Conservation (phyloP, 2,329 filamentous ascomycete genomes). For the Beauveria asiatica region DNA sequence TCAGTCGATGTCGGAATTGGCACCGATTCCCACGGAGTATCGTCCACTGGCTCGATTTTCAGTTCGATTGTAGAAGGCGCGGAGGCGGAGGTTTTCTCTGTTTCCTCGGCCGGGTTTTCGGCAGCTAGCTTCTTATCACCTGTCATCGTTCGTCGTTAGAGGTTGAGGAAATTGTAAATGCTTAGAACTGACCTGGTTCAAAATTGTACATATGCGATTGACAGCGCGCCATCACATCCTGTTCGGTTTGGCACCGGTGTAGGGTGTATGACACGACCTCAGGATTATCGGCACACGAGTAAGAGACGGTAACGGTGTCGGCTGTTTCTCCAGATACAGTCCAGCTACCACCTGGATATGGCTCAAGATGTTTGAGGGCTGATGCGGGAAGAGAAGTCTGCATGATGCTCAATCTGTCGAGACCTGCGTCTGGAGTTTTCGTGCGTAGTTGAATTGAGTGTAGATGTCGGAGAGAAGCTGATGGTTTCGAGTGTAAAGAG, state of each 20-base stretch:
- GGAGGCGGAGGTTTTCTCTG: not conserved
- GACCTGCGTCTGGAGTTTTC: not conserved
- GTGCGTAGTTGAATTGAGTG: not conserved
- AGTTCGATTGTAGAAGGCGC: not conserved
- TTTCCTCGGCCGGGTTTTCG: not conserved
- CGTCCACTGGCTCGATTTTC: not conserved
- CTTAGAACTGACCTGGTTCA: not conserved
- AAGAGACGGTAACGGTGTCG: not conserved
- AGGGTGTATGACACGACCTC: not conserved
- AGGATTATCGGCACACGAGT: not conserved
- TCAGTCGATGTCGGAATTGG: not conserved
- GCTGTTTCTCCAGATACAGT: not conserved
- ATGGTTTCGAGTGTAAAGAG: not conserved
- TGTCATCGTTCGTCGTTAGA: not conserved
- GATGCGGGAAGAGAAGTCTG: not conserved
- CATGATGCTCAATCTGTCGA: not conserved
- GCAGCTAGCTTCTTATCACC: not conserved
- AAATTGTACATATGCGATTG: not conserved
- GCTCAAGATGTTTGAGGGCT: conserved; percentile 4
- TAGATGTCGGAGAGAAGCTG: not conserved
- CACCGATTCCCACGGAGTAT: not conserved
- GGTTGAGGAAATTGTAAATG: not conserved
- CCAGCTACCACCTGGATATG: not conserved
- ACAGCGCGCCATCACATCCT: not conserved
- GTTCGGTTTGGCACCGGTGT: not conserved